Evolutionary conservation across 2,329 filamentous ascomycete genomes (phyloP), one percentile per base, ranked within the genome.

Genomic region (Exophiala lecanii-corni): DNA sequence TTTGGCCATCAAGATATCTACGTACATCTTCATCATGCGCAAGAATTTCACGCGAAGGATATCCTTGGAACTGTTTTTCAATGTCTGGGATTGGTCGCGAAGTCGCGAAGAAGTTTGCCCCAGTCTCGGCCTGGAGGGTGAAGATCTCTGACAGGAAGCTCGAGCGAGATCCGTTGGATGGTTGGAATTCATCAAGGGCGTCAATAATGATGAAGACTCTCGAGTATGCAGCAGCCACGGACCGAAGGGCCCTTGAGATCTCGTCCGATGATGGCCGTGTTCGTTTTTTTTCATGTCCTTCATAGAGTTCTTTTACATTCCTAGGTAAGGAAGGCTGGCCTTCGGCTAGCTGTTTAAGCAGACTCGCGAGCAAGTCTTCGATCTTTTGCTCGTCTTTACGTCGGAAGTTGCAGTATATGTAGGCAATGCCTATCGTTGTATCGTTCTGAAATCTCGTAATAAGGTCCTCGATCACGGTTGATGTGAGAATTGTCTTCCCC

Each of bases 371-470:
- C n/a, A 42, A 28, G 19, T 16, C 31, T 10, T 3, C 16, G 6
- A 54, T 20, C 0, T 44, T 62, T 35, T 75, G 70, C 12, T 71
- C 59, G 10, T 41, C 15, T 0, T 62, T 43, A 5, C 63, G 50
- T n/a, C 56, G 55, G 45, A 67, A 73, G 39, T 71, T 67, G 55
- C 64, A 72, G 38, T 72, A 78, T 0, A 74, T n/a, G 18, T 68
- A 75, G 0, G 65, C 68, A 13, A 76, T 57, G 0, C 65, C 65
- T 19, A 67, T 33, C 1, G 23, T 39, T 0, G 5, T 0, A 12
- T 61, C 50, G 2, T 54, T 43, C 1, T 43, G 5, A 32, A 57
- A 64, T 2, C 20, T 31, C 1, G 10, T 25, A 2, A 17, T n/a
- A 2, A 76, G 56, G 15, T 72, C 9, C 2, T 75, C 59, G 0